Evolutionary conservation across 1,284 basidiomycete genomes (phyloP), one percentile per base, ranked within the genome.

Genomic region (Sporisorium iseilematis-ciliati): DNA sequence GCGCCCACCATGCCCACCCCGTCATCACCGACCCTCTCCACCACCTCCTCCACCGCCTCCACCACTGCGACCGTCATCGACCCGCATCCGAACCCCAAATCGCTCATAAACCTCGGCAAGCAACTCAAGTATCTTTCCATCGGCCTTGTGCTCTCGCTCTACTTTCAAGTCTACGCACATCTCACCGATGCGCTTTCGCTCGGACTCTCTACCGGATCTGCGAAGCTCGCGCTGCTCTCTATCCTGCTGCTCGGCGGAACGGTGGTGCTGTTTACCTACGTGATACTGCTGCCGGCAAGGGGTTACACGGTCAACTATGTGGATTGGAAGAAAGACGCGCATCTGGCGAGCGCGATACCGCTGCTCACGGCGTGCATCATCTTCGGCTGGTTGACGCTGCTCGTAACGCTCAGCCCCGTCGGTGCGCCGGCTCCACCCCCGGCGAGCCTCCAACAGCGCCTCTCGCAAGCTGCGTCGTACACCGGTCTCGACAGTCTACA

Each of bases 121-220:
- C 77, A 79, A 49, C 51, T 73, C 57, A 79, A 79, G 53, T 77
- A 73, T 49, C 56, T 77, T 35, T 45, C 48, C 18, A 65, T 70
- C 42, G 75, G 77, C 18, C 41, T 59, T 1, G 31, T 55, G 21
- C 40, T 68, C 10, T 41, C 55, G 1, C 49, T 50, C 20, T 79
- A 77, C 54, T 74, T 79, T 16, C 69, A 79, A 26, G 75, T 79
- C 2, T 41, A 41, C 18, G 31, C 50, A 4, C 75, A 71, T 26
- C 51, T 77, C 6, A 6, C 29, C 7, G 66, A 77, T 52, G 66
- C 66, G 6, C 26, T 75, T 10, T 42, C 46, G 1, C 38, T 72
- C 5, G 65, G 65, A 0, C 1, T 60, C 0, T 2, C 31, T 8
- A 25, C 42, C 1, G 42, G 8, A 14, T n/a, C 59, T 5, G 59